These are phyloP conservation scores for Candida coleopterorum DNA, from an alignment of 805 yeast genomes.

Conservation along the genomic window DNA sequence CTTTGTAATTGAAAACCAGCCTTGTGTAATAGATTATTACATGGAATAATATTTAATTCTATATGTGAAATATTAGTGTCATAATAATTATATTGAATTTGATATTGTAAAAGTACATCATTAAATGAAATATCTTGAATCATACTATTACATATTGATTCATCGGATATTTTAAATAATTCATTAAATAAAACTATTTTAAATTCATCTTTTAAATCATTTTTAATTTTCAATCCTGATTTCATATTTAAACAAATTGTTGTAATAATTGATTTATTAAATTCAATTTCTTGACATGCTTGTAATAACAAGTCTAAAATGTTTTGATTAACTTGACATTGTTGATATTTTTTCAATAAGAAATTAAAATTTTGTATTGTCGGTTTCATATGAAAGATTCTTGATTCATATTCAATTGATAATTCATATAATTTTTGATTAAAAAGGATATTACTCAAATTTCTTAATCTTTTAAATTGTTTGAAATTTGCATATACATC, in stretches of 20 bases:
- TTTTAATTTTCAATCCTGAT: background rate
- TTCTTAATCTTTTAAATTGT: conserved; percentile 38
- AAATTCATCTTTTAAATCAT: conserved; percentile 11
- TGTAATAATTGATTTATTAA: background rate
- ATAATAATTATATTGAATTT: conserved; percentile 17
- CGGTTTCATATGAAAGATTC: conserved; percentile 12
- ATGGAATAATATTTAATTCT: conserved; percentile 6
- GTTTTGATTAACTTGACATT: conserved; percentile 1
- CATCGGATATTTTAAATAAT: conserved; percentile 17
- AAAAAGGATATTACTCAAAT: conserved; percentile 43
- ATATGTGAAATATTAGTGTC: conserved; percentile 12
- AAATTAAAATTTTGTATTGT: conserved; percentile 1
- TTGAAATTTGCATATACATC: conserved; percentile 13
- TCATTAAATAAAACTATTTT: conserved; percentile 15
- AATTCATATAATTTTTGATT: conserved; percentile 19
- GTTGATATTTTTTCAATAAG: background rate
- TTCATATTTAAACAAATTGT: background rate
- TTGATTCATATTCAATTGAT: conserved; percentile 29
- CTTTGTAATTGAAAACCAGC: conserved; percentile 21
- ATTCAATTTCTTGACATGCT: conserved; percentile 1
- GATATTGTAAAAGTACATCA: conserved; percentile 11
- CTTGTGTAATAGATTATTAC: conserved; percentile 10
- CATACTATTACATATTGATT: conserved; percentile 15
- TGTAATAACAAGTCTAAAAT: background rate
- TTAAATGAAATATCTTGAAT: conserved; percentile 12